Evolutionary conservation across 306 rosid genomes (phyloP).

Genomic region (Cicer pinnatifidum): DNA sequence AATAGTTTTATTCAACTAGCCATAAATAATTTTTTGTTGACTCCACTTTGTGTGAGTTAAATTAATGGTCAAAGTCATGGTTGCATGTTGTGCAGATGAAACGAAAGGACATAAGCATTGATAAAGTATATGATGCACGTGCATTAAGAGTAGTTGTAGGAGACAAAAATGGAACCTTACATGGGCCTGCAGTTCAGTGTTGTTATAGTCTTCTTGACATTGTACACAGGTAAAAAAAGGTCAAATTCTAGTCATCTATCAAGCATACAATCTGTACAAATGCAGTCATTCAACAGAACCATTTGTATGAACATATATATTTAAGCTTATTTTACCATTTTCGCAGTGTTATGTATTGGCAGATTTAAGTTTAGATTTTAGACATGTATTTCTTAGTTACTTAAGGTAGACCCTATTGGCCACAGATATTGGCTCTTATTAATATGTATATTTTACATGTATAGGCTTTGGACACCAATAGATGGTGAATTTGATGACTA

Average conservation of each 20-base stretch:
- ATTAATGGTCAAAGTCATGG: slow-evolving; percentile 42
- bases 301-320: slow-evolving; percentile 30
- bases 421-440: slow-evolving; percentile 30
- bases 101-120: slow-evolving; percentile 77
- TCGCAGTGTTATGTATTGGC: background rate
- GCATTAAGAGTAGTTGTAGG: slow-evolving; percentile 97
- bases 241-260: slow-evolving; percentile 23
- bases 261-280: slow-evolving; percentile 10
- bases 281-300: slow-evolving; percentile 13
- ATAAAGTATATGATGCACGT: slow-evolving; percentile 89
- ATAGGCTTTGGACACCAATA: slow-evolving; percentile 89
- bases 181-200: slow-evolving; percentile 90
- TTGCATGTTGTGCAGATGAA: slow-evolving; percentile 69
- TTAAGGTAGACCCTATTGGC: slow-evolving; percentile 17
- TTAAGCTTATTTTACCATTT: slow-evolving; percentile 29
- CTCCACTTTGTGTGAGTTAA: background rate
- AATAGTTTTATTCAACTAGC: slow-evolving; percentile 34
- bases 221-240: slow-evolving; percentile 74
- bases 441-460: slow-evolving; percentile 19
- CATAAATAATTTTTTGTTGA: slow-evolving; percentile 16
- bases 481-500: slow-evolving; percentile 99
- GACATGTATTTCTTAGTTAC: slow-evolving; percentile 17
- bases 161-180: slow-evolving; percentile 92
- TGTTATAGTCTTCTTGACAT: slow-evolving; percentile 91
- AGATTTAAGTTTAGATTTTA: background rate